Base-by-base conservation (phyloP, 768 basidiomycete genomes). In the Infundibulicybe gibba region DNA sequence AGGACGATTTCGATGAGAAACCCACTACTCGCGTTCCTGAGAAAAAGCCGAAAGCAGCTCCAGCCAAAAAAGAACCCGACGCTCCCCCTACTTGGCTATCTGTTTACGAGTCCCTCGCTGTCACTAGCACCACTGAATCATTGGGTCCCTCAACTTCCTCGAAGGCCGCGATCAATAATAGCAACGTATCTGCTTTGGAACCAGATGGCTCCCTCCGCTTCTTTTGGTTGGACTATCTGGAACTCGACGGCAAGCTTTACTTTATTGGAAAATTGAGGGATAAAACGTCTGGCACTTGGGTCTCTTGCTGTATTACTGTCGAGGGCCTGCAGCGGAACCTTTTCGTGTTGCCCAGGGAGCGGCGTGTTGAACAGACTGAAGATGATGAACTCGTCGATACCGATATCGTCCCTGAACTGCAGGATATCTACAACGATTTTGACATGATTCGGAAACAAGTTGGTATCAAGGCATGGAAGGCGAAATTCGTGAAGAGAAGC, bases 171-270 rank as follows among this genome's bases (percentile, higher is more conserved):
- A 54, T 71, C 3, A 51, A 75, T 42, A 50, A 72, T 41, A 59
- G 58, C 60, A 60, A 72, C 16, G 53, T 82, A 6, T 76, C 77
- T 35, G 85, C 85, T 0, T 74, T 94, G 2, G 91, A 97, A 58
- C 68, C 79, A 3, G 92, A 97, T 53, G 93, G 91, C 1, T 87
- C 83, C 3, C 68, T 98, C 12, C 79, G 79, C 20, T 94, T 99
- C 73, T 99, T 86, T 72, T 99, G 97, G 97, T 72, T 97, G 16
- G 97, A 99, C 60, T 92, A 92, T 58, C 80, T 94, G 31, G 93
- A 98, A 61, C 77, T 80, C 41, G 80, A 87, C 13, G 95, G 94
- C 13, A 81, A 79, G 49, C 71, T 99, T 3, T 87, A 91, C 61
- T 87, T 99, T 53, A 80, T 90, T 38, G 97, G 97, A 6, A 98